Percentiles rank a stretch among this genome's conserved stretches.
Conservation (phyloP, 768 basidiomycete species). For the Suillus bovinus region DNA sequence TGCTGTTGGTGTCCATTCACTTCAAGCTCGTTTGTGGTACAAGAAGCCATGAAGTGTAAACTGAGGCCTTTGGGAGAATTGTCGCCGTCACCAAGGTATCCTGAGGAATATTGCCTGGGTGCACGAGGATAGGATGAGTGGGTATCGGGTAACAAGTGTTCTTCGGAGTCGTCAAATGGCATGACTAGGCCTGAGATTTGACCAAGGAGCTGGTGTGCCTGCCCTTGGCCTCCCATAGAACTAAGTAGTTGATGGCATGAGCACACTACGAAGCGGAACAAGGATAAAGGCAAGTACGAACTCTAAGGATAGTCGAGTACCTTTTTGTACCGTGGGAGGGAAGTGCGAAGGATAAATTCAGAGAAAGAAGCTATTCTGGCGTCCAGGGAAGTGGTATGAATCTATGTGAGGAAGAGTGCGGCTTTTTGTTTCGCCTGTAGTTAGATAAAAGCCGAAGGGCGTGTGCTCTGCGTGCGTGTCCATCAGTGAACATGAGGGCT, state of each 20-base stretch:
- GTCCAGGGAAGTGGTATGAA: neutral
- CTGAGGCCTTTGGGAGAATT: slow-evolving; percentile 13
- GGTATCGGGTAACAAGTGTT: slow-evolving; percentile 21
- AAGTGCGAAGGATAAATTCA: neutral
- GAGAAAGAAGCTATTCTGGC: neutral
- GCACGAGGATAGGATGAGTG: slow-evolving; percentile 18
- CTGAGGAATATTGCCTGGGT: slow-evolving; percentile 14
- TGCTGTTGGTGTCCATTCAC: slow-evolving; percentile 26
- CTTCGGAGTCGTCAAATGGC: slow-evolving; percentile 17
- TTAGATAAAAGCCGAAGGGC: slow-evolving; percentile 31
- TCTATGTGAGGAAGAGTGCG: neutral
- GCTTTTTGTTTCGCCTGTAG: slow-evolving; percentile 6
- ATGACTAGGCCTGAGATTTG: neutral
- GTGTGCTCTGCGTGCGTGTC: slow-evolving; percentile 26
- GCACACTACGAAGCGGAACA: neutral
- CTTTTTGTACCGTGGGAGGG: slow-evolving; percentile 10
- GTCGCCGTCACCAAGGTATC: slow-evolving; percentile 13
- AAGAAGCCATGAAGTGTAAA: slow-evolving; percentile 31
- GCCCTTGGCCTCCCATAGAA: slow-evolving; percentile 3
- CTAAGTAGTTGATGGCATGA: slow-evolving; percentile 1
- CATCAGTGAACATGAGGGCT: slow-evolving; percentile 30
- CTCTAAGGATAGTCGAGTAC: neutral
- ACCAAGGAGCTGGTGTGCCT: neutral
- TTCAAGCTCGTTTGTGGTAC: slow-evolving; percentile 25
- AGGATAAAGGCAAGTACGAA: neutral